These are phyloP conservation scores for Ophiostoma quercus DNA, from an alignment of 2,329 filamentous ascomycete genomes.

Conservation along the genomic window DNA sequence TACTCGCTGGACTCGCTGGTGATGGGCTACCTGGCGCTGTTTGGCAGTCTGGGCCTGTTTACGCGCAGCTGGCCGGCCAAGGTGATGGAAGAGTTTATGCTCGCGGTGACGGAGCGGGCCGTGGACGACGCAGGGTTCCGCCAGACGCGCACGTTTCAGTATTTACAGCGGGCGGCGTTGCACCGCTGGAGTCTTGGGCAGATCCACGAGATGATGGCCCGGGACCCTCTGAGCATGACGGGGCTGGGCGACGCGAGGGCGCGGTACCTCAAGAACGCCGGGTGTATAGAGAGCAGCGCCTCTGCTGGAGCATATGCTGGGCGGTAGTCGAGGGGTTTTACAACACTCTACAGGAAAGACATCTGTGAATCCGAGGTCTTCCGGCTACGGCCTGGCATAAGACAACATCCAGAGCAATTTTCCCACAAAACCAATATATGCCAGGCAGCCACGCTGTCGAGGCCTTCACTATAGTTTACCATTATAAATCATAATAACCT, in stretches of 20 bases:
- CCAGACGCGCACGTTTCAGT: constrained; percentile 12
- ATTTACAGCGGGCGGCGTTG: constrained; percentile 12
- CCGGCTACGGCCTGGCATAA: not conserved
- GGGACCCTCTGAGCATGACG: not conserved
- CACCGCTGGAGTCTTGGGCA: constrained; percentile 5
- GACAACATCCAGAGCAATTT: not conserved
- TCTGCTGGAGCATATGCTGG: not conserved
- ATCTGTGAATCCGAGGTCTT: too few relatives aligned
- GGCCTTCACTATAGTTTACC: not conserved
- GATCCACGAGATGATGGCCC: not conserved
- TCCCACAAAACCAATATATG: too few relatives aligned
- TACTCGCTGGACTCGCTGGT: constrained; percentile 19
- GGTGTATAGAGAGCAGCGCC: not conserved
- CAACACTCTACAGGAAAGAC: too few relatives aligned
- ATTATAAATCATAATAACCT: not conserved
- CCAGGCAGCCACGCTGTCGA: not conserved
- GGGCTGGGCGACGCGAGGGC: not conserved
- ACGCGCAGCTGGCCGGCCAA: constrained; percentile 20
- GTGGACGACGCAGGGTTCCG: not conserved
- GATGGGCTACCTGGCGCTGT: constrained; percentile 20
- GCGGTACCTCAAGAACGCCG: not conserved
- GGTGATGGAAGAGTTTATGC: constrained; percentile 9
- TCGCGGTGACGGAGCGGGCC: not conserved
- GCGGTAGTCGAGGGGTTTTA: not conserved
- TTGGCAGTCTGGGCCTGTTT: constrained; percentile 24